A percentile compares a stretch with the other conserved stretches of the same genome.
Evolutionary conservation across 805 yeast species (phyloP).

Genomic region (Metschnikowia hibisci): DNA sequence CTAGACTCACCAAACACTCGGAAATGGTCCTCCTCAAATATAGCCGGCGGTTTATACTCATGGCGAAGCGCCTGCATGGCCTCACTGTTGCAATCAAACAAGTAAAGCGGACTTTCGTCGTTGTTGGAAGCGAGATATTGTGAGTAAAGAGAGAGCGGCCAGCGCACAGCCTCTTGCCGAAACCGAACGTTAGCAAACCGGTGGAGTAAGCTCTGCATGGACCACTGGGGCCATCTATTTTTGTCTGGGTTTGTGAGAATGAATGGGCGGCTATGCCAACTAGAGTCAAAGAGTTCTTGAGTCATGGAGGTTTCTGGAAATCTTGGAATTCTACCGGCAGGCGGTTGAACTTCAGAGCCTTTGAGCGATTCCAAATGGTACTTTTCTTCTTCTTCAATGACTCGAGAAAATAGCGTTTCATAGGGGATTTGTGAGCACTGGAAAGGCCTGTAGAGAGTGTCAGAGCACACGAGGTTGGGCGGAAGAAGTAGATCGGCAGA

Average conservation of each 20-base stretch:
- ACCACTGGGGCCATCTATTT: slow-evolving; percentile 67
- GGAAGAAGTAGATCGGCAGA: slow-evolving; percentile 48
- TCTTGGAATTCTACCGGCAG: slow-evolving; percentile 50
- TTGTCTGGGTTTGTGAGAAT: slow-evolving; percentile 39
- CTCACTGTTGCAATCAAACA: slow-evolving; percentile 76
- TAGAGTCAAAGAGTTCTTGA: slow-evolving; percentile 41
- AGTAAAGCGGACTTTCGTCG: slow-evolving; percentile 82
- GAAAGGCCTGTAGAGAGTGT: slow-evolving; percentile 74
- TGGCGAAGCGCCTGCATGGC: slow-evolving; percentile 55
- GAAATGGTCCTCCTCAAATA: slow-evolving; percentile 61
- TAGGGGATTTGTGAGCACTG: slow-evolving; percentile 75
- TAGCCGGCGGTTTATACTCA: slow-evolving; percentile 52
- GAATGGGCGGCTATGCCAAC: slow-evolving; percentile 59
- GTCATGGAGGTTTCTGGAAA: slow-evolving; percentile 44
- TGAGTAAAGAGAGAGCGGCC: slow-evolving; percentile 63
- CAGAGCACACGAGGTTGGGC: slow-evolving; percentile 61
- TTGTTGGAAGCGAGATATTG: slow-evolving; percentile 56
- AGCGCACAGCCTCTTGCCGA: slow-evolving; percentile 80
- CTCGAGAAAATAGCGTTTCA: slow-evolving; percentile 40
- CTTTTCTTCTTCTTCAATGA: slow-evolving; percentile 45
- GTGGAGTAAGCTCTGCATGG: slow-evolving; percentile 41
- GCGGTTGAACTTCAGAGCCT: slow-evolving; percentile 12
- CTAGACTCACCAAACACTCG: slow-evolving; percentile 56
- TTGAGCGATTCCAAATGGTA: slow-evolving; percentile 23
- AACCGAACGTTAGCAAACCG: slow-evolving; percentile 61